Evolutionary conservation across 176 grass and related monocot species (phyloP), one percentile per base, ranked within the genome.

Genomic region (Ananas comosus): DNA sequence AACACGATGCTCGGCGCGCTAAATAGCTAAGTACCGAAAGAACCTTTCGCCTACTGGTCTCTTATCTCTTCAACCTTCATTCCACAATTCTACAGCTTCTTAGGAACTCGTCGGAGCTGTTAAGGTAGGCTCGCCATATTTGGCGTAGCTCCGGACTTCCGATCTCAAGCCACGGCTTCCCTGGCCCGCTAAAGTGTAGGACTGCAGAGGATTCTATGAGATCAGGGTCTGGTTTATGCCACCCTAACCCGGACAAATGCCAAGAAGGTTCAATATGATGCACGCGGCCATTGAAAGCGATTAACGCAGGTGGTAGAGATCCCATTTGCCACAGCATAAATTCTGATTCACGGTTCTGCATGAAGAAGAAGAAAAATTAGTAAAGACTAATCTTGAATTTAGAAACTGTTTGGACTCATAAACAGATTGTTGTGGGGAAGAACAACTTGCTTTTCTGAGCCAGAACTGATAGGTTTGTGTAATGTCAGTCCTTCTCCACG

Each of bases 111-210:
- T 88, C 85, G 1, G 90, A 84, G 5, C 16, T 59, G 82, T 99
- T 91, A 22, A 94, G 28, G 80, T 99, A 75, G 42, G 65, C 42
- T 63, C 67, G 82, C 95, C 95, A 99, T 51, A 99, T 67, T 12
- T 81, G 64, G 70, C 75, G 90, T 23, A 87, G 80, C 70, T 71
- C 77, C 53, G 77, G 87, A 73, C 77, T 85, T 27, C 74, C 81
- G 12, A 90, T 77, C 72, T 93, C 90, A 50, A 99, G 82, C 95
- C 95, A 99, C 12, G 95, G 95, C 70, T 99, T 99, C 51, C 84
- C 71, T 27, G 90, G 86, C 51, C 95, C 95, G 48, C 88, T 99
- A 85, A 99, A 99, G 79, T 99, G 95, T 63, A 94, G 64, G 1
- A 99, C 87, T 21, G 87, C 75, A 18, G 85, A 66, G 10, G 67